phyloP scores from a whole-genome alignment of 2,329 filamentous ascomycete species.

The Aureobasidium musti region DNA sequence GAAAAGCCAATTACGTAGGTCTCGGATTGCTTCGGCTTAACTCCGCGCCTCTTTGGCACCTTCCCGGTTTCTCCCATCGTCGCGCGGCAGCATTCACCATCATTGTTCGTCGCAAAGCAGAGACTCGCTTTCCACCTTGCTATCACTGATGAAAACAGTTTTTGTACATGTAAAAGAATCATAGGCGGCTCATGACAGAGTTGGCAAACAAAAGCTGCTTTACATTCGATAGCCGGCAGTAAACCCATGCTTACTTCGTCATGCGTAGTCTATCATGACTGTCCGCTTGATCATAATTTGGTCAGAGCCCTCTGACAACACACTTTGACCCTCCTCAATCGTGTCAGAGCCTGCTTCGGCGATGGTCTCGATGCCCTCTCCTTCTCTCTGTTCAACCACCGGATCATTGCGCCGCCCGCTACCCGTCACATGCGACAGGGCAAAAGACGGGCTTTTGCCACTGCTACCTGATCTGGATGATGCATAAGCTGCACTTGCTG shows the following conservation, averaged over 20 bases:
- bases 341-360: conserved; percentile 11
- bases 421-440: conserved; percentile 3
- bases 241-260: not conserved
- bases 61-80: not conserved
- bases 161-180: not conserved
- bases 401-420: not conserved
- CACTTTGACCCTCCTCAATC: not conserved
- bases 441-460: conserved; percentile 6
- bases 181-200: not conserved
- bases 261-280: conserved; percentile 25
- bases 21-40: conserved; percentile 9
- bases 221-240: not conserved
- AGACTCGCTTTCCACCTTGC: not conserved
- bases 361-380: conserved; percentile 1
- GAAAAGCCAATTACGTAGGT: conserved; percentile 17
- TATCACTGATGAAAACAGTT: not conserved
- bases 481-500: conserved; percentile 1
- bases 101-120: not conserved
- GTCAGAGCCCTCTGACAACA: conserved; percentile 19
- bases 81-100: not conserved
- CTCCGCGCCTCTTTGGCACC: not conserved
- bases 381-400: not conserved
- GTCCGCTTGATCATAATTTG: conserved; percentile 21
- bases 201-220: not conserved
- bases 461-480: conserved; percentile 10